These are phyloP conservation scores for Hypoxylon lienhwacheense DNA, from an alignment of 495 filamentous ascomycete genomes.

Conservation along the genomic window DNA sequence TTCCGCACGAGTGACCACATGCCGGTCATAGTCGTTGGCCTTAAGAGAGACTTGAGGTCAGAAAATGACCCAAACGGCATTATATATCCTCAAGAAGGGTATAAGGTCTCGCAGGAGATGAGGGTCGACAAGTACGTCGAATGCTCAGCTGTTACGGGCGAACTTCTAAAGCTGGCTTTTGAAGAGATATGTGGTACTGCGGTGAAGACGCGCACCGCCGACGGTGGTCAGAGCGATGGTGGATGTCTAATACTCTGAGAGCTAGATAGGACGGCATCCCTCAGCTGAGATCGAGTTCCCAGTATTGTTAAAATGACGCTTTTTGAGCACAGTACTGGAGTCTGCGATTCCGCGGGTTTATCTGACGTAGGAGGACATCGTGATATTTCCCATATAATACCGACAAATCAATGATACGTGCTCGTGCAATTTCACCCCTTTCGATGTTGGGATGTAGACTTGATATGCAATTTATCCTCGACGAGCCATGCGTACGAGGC, in stretches of 20 bases:
- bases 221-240: slow-evolving; percentile 50
- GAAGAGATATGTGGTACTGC: slow-evolving; percentile 78
- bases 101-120: slow-evolving; percentile 77
- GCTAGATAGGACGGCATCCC: not conserved
- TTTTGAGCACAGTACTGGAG: too few relatives aligned
- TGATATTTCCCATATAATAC: too few relatives aligned
- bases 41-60: slow-evolving; percentile 77
- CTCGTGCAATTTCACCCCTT: too few relatives aligned
- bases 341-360: too few relatives aligned
- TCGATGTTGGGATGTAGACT: too few relatives aligned
- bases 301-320: not conserved
- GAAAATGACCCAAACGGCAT: slow-evolving; percentile 65
- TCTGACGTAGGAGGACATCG: too few relatives aligned
- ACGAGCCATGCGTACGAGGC: too few relatives aligned
- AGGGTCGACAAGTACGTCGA: slow-evolving; percentile 87
- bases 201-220: slow-evolving; percentile 56
- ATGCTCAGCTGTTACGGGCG: slow-evolving; percentile 86
- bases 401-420: too few relatives aligned
- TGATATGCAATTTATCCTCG: too few relatives aligned
- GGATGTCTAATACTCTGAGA: slow-evolving; percentile 45
- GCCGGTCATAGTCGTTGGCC: slow-evolving; percentile 75
- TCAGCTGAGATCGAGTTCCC: not conserved
- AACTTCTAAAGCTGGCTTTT: slow-evolving; percentile 70
- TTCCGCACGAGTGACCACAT: slow-evolving; percentile 62
- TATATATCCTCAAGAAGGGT: slow-evolving; percentile 73